Evolutionary conservation across 164 flowering plant species (phyloP).

Genomic region (Echeveria elegans): DNA sequence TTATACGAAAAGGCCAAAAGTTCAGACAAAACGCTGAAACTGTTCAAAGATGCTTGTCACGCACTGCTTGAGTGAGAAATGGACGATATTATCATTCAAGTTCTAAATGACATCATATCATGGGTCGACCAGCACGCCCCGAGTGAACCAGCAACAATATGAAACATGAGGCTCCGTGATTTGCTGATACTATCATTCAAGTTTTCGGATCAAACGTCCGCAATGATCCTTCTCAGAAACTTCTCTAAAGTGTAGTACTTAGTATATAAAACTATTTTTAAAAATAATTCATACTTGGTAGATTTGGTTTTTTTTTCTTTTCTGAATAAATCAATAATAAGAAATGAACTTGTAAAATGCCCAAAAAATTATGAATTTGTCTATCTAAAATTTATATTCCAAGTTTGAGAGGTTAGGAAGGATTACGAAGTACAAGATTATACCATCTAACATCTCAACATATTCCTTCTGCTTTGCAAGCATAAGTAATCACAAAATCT

Average conservation of each 20-base stretch:
- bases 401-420: no score
- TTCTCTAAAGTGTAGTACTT: background rate
- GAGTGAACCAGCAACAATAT: background rate
- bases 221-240: background rate
- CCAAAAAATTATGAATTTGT: no score
- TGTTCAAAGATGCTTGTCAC: slow-evolving; percentile 66
- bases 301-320: background rate
- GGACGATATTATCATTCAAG: slow-evolving; percentile 56
- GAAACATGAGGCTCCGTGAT: background rate
- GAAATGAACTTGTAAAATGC: no score
- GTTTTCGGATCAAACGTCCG: background rate
- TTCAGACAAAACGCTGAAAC: slow-evolving; percentile 65
- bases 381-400: no score
- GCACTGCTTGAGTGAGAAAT: slow-evolving; percentile 87
- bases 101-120: slow-evolving; percentile 54
- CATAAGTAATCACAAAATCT: no score
- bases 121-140: slow-evolving; percentile 65
- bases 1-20: slow-evolving; percentile 73
- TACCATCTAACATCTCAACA: no score
- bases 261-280: background rate
- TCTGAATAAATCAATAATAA: background rate
- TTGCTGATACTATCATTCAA: background rate
- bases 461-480: no score
- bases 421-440: no score
- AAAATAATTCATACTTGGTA: background rate